phyloP scores from a whole-genome alignment of 768 basidiomycete species.

The Fistulinella prunicolor region DNA sequence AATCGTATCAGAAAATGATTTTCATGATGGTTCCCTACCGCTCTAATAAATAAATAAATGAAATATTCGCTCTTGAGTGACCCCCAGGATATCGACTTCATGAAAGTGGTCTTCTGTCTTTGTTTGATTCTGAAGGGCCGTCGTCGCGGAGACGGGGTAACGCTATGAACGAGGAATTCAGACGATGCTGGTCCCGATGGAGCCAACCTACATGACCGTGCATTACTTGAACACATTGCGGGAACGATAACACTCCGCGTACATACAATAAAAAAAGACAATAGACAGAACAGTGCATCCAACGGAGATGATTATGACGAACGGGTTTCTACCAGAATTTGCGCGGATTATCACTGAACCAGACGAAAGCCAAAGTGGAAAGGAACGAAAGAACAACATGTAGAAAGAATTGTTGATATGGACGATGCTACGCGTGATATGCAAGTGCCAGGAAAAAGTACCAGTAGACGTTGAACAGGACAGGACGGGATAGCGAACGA shows the following conservation, averaged over 20 bases:
- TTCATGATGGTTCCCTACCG: too few species aligned
- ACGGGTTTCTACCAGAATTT: conserved; percentile 11
- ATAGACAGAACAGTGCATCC: conserved; percentile 14
- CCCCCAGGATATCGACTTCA: too few species aligned
- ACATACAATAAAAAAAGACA: conserved; percentile 19
- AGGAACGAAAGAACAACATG: conserved; percentile 7
- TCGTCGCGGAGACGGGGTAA: too few species aligned
- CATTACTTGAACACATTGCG: conserved; percentile 5
- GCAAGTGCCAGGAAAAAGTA: conserved; percentile 1
- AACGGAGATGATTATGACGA: conserved; percentile 11
- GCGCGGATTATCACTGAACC: background rate
- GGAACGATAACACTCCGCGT: conserved; percentile 11
- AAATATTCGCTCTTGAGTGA: too few species aligned
- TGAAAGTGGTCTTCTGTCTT: too few species aligned
- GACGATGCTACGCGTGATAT: conserved; percentile 4
- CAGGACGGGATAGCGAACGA: background rate
- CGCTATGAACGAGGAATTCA: too few species aligned
- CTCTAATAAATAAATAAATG: too few species aligned
- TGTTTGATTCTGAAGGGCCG: too few species aligned
- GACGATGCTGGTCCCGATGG: too few species aligned
- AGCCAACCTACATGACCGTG: conserved; percentile 9
- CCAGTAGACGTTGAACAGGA: conserved; percentile 1
- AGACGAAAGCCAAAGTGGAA: background rate
- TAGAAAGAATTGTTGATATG: conserved; percentile 3
- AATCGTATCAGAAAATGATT: too few species aligned